A percentile compares a stretch with the other conserved stretches of the same genome.
These are phyloP conservation scores for Magnaporthiopsis rhizophila DNA, from an alignment of 2,329 filamentous ascomycete species.

Conservation along the genomic window DNA sequence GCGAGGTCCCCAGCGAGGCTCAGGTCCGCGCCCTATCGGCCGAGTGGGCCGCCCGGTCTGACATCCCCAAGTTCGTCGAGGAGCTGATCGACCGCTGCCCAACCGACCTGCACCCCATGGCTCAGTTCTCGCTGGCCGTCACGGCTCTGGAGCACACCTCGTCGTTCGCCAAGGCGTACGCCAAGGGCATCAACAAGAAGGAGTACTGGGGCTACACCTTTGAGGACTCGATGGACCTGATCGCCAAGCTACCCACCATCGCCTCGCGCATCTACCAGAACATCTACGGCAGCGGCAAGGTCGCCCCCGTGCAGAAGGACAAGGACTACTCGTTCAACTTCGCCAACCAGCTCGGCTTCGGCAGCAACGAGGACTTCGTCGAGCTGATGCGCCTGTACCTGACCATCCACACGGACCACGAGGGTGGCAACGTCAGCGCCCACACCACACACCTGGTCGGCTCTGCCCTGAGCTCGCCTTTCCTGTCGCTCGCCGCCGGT, in stretches of 20 bases:
- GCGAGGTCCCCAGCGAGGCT: constrained; percentile 94
- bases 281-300: constrained; percentile 99
- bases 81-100: constrained; percentile 99
- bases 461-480: constrained; percentile 91
- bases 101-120: constrained; percentile 98
- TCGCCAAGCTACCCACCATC: constrained; percentile 98
- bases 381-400: constrained; percentile 98
- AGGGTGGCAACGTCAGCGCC: constrained; percentile 97
- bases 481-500: constrained; percentile 92
- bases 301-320: constrained; percentile 90
- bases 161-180: constrained; percentile 95
- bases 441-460: constrained; percentile 99
- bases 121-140: constrained; percentile 96
- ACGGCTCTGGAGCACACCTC: constrained; percentile 98
- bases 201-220: constrained; percentile 99
- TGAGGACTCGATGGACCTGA: constrained; percentile 99
- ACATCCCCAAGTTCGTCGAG: constrained; percentile 95
- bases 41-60: constrained; percentile 96
- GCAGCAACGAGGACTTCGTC: constrained; percentile 90
- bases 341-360: constrained; percentile 97
- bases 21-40: constrained; percentile 97
- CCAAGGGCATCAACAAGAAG: constrained; percentile 98
- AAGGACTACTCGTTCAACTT: constrained; percentile 99
- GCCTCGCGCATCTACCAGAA: constrained; percentile 99
- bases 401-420: constrained; percentile 99